Evolutionary conservation across 805 yeast species (phyloP).

Genomic region (Saccharomycopsis oosterbeekiorum): DNA sequence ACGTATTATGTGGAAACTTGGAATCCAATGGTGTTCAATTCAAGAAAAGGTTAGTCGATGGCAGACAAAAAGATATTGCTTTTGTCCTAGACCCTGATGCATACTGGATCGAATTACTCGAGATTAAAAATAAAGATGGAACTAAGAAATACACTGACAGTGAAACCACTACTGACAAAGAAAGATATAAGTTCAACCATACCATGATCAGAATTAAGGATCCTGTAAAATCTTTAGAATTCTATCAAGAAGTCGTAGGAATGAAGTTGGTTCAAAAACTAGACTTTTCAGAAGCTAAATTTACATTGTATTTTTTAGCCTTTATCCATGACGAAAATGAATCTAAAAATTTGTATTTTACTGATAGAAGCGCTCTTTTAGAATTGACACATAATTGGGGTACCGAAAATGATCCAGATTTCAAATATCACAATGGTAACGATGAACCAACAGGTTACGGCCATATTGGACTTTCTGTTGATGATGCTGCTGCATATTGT

Average conservation of each 20-base stretch:
- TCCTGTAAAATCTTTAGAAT: conserved; percentile 61
- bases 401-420: conserved; percentile 70
- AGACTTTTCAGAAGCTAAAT: conserved; percentile 59
- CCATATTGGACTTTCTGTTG: conserved; percentile 67
- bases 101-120: conserved; percentile 90
- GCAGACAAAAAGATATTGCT: conserved; percentile 88
- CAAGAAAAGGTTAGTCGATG: conserved; percentile 78
- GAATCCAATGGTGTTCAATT: conserved; percentile 58
- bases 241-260: conserved; percentile 74
- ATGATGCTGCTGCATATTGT: conserved; percentile 46
- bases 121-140: conserved; percentile 39
- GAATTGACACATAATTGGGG: conserved; percentile 97
- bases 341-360: conserved; percentile 30
- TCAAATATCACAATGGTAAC: conserved; percentile 80
- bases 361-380: conserved; percentile 54
- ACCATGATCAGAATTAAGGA: conserved; percentile 91
- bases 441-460: conserved; percentile 78
- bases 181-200: conserved; percentile 61
- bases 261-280: conserved; percentile 55
- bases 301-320: conserved; percentile 80
- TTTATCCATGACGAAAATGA: conserved; percentile 38
- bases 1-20: conserved; percentile 44
- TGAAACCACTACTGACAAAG: neutral
- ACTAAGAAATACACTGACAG: conserved; percentile 31
- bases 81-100: conserved; percentile 94